These are phyloP conservation scores for Clavulina sp. DNA, from an alignment of 768 basidiomycete species.

Conservation along the genomic window DNA sequence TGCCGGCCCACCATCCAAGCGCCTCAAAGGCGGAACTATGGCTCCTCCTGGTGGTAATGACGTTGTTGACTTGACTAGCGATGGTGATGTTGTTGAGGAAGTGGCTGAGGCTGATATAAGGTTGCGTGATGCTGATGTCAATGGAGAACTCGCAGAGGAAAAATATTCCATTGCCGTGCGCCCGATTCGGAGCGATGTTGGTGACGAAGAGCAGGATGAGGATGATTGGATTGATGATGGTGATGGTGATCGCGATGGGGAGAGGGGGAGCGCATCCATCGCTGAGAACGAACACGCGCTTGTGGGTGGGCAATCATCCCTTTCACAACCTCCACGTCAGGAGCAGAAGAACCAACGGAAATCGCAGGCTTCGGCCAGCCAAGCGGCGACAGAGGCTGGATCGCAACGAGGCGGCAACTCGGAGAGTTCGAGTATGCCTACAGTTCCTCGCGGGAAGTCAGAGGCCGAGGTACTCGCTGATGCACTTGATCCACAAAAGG, in stretches of 20 bases:
- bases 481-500: conserved; percentile 18
- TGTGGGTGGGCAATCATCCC: not conserved
- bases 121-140: not conserved
- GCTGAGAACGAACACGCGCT: not conserved
- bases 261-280: not conserved
- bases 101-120: not conserved
- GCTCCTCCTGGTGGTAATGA: conserved; percentile 1
- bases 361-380: not conserved
- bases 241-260: not conserved
- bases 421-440: not conserved
- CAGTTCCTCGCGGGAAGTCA: not conserved
- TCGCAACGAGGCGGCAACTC: too few species aligned
- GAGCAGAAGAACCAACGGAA: not conserved
- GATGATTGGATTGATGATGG: not conserved
- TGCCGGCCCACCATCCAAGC: conserved; percentile 4
- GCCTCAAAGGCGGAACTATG: conserved; percentile 4
- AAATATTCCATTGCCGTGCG: not conserved
- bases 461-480: not conserved
- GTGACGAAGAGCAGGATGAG: conserved; percentile 11
- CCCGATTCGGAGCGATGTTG: not conserved
- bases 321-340: not conserved
- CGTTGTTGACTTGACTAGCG: conserved; percentile 6
- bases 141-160: not conserved
- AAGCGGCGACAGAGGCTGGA: too few species aligned
- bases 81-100: conserved; percentile 5